Conservation (phyloP, 352 stramenopile genomes). For the Halophytophthora batemanensis region DNA sequence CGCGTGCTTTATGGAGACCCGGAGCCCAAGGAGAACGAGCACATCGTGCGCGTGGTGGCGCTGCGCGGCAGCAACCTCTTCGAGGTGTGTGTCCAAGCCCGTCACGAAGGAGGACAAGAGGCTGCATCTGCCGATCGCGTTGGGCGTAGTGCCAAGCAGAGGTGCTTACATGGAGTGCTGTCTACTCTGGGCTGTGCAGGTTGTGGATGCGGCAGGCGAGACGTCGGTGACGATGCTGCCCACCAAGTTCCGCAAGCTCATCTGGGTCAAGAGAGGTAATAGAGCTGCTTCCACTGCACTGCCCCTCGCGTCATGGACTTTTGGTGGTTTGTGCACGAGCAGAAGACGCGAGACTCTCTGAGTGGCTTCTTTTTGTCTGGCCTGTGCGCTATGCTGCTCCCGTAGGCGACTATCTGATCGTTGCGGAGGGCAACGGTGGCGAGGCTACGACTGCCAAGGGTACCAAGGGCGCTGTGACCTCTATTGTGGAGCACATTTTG, state of each 20-base stretch:
- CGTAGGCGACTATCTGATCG: slow-evolving; percentile 94
- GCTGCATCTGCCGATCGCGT: not conserved
- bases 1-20: slow-evolving; percentile 89
- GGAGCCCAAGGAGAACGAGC: slow-evolving; percentile 87
- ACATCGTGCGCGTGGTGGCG: slow-evolving; percentile 90
- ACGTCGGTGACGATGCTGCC: slow-evolving; percentile 93
- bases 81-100: slow-evolving; percentile 67
- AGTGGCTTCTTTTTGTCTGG: too few species aligned
- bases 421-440: slow-evolving; percentile 66
- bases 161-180: not conserved
- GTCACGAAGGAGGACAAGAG: not conserved
- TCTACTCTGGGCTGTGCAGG: slow-evolving; percentile 23
- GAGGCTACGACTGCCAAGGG: slow-evolving; percentile 72
- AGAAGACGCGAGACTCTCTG: too few species aligned
- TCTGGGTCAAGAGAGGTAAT: slow-evolving; percentile 95
- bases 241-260: slow-evolving; percentile 98
- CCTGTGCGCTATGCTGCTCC: too few species aligned
- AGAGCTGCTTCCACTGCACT: not conserved
- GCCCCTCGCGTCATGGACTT: not conserved
- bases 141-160: not conserved
- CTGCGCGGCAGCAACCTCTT: slow-evolving; percentile 96
- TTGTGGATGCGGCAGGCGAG: slow-evolving; percentile 53
- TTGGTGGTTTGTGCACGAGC: not conserved
- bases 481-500: slow-evolving; percentile 95
- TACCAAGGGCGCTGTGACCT: slow-evolving; percentile 89